Conservation (phyloP, 345 rosid species). For the Stellera chamaejasme region DNA sequence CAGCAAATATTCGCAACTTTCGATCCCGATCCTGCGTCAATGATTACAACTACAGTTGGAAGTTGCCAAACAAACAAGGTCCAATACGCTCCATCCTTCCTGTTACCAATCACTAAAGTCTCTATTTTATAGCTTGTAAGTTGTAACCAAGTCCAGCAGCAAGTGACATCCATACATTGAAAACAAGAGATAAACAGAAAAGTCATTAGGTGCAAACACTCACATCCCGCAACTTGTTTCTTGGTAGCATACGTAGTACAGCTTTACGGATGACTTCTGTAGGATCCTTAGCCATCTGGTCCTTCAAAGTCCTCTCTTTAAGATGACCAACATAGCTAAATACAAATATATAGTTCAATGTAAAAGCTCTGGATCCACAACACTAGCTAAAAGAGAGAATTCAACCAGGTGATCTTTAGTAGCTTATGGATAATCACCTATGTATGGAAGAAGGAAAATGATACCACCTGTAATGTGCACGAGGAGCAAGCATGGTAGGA, state of each 20-base stretch:
- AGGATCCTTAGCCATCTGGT: conserved; percentile 91
- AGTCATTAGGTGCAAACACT: conserved; percentile 18
- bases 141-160: not conserved
- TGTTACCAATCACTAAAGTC: too few species aligned
- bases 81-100: too few species aligned
- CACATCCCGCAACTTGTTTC: conserved; percentile 90
- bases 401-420: too few species aligned
- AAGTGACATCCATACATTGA: not conserved
- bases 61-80: too few species aligned
- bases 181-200: not conserved
- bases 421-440: not conserved
- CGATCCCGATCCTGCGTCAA: conserved; percentile 69
- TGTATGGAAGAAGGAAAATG: not conserved
- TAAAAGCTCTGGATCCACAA: not conserved
- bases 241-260: conserved; percentile 94
- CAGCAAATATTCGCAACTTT: conserved; percentile 84
- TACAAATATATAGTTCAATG: conserved; percentile 11
- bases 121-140: not conserved
- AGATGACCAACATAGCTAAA: conserved; percentile 80
- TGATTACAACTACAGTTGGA: conserved; percentile 13
- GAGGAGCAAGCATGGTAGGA: too few species aligned
- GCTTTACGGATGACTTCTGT: conserved; percentile 99
- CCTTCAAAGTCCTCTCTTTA: conserved; percentile 89
- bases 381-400: too few species aligned
- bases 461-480: not conserved